These are phyloP conservation scores for Paraphoma sp. DNA, from an alignment of 2,329 filamentous ascomycete species.

Conservation along the genomic window DNA sequence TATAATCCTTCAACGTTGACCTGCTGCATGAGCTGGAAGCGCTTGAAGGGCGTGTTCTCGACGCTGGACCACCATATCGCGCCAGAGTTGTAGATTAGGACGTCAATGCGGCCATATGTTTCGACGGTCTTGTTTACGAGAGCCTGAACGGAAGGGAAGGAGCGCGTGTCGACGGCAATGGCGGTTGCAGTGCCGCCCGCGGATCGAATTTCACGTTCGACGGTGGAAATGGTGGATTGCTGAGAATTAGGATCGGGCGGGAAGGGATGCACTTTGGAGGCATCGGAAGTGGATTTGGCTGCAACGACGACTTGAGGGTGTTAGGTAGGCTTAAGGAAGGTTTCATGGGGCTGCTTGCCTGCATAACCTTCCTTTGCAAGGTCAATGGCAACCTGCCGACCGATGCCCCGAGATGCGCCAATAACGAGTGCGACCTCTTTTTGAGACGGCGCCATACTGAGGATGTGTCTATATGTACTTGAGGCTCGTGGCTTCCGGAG, in stretches of 20 bases:
- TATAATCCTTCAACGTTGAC: slow-evolving; percentile 73
- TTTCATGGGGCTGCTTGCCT: slow-evolving; percentile 56
- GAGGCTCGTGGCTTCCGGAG: too few relatives aligned
- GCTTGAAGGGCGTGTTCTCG: slow-evolving; percentile 72
- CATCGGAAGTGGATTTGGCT: slow-evolving; percentile 75
- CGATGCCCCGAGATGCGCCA: slow-evolving; percentile 81
- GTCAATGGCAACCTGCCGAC: slow-evolving; percentile 79
- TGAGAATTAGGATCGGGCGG: slow-evolving; percentile 79
- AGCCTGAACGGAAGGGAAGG: slow-evolving; percentile 64
- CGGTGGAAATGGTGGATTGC: slow-evolving; percentile 79
- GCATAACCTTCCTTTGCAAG: slow-evolving; percentile 74
- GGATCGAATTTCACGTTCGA: slow-evolving; percentile 73
- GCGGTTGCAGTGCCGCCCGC: slow-evolving; percentile 70
- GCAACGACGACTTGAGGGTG: slow-evolving; percentile 72
- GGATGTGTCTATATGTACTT: neutral
- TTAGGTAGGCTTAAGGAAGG: slow-evolving; percentile 5
- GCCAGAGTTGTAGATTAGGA: slow-evolving; percentile 81
- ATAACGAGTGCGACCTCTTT: slow-evolving; percentile 72
- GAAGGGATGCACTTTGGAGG: slow-evolving; percentile 63
- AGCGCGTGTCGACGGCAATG: slow-evolving; percentile 73
- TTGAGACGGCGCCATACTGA: neutral
- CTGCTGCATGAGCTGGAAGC: slow-evolving; percentile 68
- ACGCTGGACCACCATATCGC: slow-evolving; percentile 86
- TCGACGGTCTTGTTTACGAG: slow-evolving; percentile 66
- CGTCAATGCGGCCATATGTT: slow-evolving; percentile 70